phyloP scores from a whole-genome alignment of 1,139 yeast genomes.

The Candida gigantensis region DNA sequence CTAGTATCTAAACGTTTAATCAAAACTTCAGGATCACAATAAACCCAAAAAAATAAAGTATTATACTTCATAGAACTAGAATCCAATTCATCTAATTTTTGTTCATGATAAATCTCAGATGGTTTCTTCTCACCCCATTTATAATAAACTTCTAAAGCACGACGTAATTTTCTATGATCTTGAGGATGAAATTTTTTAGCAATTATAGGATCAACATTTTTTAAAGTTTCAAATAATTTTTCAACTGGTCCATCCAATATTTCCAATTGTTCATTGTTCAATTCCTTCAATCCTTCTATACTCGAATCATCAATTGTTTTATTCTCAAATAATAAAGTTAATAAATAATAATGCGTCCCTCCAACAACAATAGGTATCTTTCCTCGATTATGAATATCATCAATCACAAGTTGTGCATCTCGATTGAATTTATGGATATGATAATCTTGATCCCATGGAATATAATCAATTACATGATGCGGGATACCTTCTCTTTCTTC shows the following conservation, averaged over 20 bases:
- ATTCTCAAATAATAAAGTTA: slow-evolving; percentile 70
- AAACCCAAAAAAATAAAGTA: slow-evolving; percentile 82
- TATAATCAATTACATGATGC: slow-evolving; percentile 88
- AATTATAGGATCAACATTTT: slow-evolving; percentile 64
- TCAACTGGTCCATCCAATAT: slow-evolving; percentile 62
- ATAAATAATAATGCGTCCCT: slow-evolving; percentile 93
- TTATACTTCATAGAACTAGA: slow-evolving; percentile 59
- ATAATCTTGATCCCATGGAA: slow-evolving; percentile 79
- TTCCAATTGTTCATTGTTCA: slow-evolving; percentile 41
- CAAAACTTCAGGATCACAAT: slow-evolving; percentile 62
- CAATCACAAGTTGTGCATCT: slow-evolving; percentile 64
- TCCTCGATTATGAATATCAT: slow-evolving; percentile 66
- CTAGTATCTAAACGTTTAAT: slow-evolving; percentile 68
- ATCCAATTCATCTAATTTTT: slow-evolving; percentile 45
- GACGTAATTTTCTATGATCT: slow-evolving; percentile 71
- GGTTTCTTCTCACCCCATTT: slow-evolving; percentile 64
- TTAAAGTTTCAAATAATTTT: slow-evolving; percentile 47
- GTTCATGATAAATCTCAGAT: slow-evolving; percentile 68
- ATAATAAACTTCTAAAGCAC: slow-evolving; percentile 81
- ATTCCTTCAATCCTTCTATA: slow-evolving; percentile 11
- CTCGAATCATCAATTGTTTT: slow-evolving; percentile 38
- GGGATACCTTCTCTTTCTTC: slow-evolving; percentile 69
- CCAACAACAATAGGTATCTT: slow-evolving; percentile 90
- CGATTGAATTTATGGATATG: slow-evolving; percentile 76
- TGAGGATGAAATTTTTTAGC: slow-evolving; percentile 89